phyloP scores from a whole-genome alignment of 495 filamentous ascomycete species.

The Delitschia confertaspora region DNA sequence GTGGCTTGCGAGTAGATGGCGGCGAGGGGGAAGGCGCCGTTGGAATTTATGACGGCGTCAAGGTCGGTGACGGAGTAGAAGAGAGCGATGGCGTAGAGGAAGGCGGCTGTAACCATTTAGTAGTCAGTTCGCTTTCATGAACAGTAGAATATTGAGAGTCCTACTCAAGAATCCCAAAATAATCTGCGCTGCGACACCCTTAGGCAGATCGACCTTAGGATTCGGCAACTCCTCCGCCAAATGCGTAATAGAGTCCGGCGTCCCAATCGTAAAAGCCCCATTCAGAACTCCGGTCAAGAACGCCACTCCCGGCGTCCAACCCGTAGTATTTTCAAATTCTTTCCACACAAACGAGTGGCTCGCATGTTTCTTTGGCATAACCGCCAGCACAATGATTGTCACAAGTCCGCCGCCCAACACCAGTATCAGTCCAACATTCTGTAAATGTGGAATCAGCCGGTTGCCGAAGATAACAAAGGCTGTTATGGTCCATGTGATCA shows the following conservation, averaged over 20 bases:
- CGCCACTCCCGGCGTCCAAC: constrained; percentile 55
- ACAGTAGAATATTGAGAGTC: neutral
- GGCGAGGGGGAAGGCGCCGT: constrained; percentile 59
- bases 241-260: constrained; percentile 64
- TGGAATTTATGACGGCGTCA: constrained; percentile 44
- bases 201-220: constrained; percentile 54
- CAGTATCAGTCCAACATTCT: constrained; percentile 56
- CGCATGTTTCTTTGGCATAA: constrained; percentile 52
- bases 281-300: constrained; percentile 80
- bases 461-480: constrained; percentile 61
- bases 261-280: constrained; percentile 75
- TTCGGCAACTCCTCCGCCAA: constrained; percentile 72
- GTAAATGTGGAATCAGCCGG: constrained; percentile 53
- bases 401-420: constrained; percentile 50
- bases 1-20: constrained; percentile 74
- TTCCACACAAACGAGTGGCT: constrained; percentile 32
- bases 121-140: neutral
- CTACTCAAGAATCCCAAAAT: constrained; percentile 46
- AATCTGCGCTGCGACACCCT: constrained; percentile 39
- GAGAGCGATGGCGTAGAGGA: constrained; percentile 64
- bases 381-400: constrained; percentile 62
- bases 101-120: constrained; percentile 38
- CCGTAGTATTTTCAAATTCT: constrained; percentile 47
- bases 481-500: constrained; percentile 58
- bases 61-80: constrained; percentile 64